Evolutionary conservation across 2,329 filamentous ascomycete species (phyloP).

Genomic region (Aspergillus costaricaensis): DNA sequence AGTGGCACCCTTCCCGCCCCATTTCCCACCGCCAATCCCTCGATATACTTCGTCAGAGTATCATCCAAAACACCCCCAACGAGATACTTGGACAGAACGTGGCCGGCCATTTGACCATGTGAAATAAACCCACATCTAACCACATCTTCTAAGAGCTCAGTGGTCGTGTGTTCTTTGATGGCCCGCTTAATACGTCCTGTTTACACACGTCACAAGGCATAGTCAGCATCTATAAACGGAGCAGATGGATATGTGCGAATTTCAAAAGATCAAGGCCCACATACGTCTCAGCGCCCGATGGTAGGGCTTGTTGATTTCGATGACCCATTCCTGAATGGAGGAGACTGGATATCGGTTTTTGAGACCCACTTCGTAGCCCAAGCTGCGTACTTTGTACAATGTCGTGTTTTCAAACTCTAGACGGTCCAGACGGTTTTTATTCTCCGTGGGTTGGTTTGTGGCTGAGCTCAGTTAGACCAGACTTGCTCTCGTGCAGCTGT

Average conservation of each 20-base stretch:
- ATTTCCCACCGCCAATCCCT: constrained; percentile 5
- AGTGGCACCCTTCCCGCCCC: background rate
- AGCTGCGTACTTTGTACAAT: constrained; percentile 4
- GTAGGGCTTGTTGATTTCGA: constrained; percentile 14
- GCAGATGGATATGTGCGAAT: background rate
- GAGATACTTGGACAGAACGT: constrained; percentile 8
- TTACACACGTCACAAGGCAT: background rate
- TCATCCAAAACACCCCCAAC: constrained; percentile 11
- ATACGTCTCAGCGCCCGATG: constrained; percentile 10
- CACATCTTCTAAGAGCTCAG: constrained; percentile 12
- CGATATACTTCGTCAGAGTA: constrained; percentile 10
- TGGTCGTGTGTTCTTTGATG: constrained; percentile 9
- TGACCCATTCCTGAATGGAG: constrained; percentile 1
- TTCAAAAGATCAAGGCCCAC: background rate
- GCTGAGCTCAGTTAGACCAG: background rate
- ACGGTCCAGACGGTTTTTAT: background rate
- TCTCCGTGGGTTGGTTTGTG: background rate
- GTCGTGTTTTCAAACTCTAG: background rate
- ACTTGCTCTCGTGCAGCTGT: background rate
- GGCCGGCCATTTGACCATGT: constrained; percentile 11
- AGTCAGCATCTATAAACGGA: background rate
- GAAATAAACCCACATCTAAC: constrained; percentile 13
- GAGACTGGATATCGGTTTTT: constrained; percentile 9
- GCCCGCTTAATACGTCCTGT: constrained; percentile 14
- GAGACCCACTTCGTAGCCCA: constrained; percentile 12